Evolutionary conservation across 306 rosid species (phyloP), one percentile per base, ranked within the genome.

Genomic region (Pyrus pyrifolia): DNA sequence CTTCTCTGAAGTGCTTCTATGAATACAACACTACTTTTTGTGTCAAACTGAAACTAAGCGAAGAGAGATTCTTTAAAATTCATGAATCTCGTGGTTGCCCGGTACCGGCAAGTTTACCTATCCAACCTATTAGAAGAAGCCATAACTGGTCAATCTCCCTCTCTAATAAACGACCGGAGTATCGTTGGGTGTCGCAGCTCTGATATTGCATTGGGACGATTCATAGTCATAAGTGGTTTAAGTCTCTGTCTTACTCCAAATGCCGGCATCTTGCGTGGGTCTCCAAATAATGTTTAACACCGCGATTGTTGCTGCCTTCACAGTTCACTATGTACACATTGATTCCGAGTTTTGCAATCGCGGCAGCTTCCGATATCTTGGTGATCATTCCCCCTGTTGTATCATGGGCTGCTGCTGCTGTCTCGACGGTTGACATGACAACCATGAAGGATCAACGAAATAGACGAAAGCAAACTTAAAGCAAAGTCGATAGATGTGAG

Each of bases 341-440:
- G 58, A 94, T 92, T 70, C 97, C 98, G 15, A 89, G 91, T 80
- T 83, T 92, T 70, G 98, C 97, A 80, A 94, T 90, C 89, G 85
- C 71, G 68, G 98, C 98, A 53, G 98, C 97, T 79, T 94, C 96
- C 18, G 89, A 59, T 82, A 92, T 84, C 87, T 92, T 92, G 68
- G 98, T 85, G 80, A 74, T 62, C 96, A 94, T 94, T 45, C 98
- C 95, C 8, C 97, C 97, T 8, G 97, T 94, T 53, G 96, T 94
- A 71, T 92, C 97, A 83, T 94, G 97, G 12, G 91, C 95, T 5
- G 96, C 95, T 33, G 81, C 0, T 6, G 40, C 2, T 35, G 40
- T 5, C 81, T 94, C 78, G 76, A 92, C 97, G 84, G 90, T 51
- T 18, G 71, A 67, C 49, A 66, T 67, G 29, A 35, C 27, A 66